These are phyloP conservation scores for Acanthamoeba polyphaga DNA, from an alignment of 208 protist species.

Conservation along the genomic window DNA sequence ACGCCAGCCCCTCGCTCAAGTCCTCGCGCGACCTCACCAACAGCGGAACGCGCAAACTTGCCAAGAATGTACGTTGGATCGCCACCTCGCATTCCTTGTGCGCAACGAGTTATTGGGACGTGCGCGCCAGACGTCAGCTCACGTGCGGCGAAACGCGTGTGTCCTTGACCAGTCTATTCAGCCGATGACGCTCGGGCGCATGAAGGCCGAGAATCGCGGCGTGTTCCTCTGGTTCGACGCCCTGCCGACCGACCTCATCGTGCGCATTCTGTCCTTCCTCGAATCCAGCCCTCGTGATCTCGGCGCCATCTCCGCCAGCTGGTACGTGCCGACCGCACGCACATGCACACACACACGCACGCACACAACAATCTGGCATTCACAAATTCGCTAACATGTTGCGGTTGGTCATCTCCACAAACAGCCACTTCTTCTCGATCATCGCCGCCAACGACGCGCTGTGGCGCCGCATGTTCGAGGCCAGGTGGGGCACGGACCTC, in stretches of 20 bases:
- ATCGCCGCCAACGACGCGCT: slow-evolving; percentile 35
- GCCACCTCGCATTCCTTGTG: no score
- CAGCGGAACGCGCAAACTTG: neutral
- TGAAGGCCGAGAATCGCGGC: slow-evolving; percentile 45
- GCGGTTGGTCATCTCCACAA: no score
- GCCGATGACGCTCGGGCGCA: slow-evolving; percentile 22
- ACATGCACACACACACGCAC: no score
- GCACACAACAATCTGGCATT: no score
- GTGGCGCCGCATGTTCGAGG: slow-evolving; percentile 45
- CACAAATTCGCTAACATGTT: no score
- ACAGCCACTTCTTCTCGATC: slow-evolving; percentile 62
- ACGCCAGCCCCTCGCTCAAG: neutral
- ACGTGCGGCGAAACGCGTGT: neutral
- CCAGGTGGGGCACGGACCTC: slow-evolving; percentile 16
- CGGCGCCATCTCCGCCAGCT: slow-evolving; percentile 1
- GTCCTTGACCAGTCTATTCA: neutral
- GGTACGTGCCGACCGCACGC: neutral
- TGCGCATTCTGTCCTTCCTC: slow-evolving; percentile 65
- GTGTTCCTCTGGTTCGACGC: slow-evolving; percentile 62
- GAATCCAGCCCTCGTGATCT: slow-evolving; percentile 38
- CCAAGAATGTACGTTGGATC: neutral
- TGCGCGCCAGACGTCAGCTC: neutral
- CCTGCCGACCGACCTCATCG: slow-evolving; percentile 34
- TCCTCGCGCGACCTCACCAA: neutral
- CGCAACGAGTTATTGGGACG: no score